These are phyloP conservation scores for Garcia nutans DNA, from an alignment of 345 rosid species.

Conservation along the genomic window DNA sequence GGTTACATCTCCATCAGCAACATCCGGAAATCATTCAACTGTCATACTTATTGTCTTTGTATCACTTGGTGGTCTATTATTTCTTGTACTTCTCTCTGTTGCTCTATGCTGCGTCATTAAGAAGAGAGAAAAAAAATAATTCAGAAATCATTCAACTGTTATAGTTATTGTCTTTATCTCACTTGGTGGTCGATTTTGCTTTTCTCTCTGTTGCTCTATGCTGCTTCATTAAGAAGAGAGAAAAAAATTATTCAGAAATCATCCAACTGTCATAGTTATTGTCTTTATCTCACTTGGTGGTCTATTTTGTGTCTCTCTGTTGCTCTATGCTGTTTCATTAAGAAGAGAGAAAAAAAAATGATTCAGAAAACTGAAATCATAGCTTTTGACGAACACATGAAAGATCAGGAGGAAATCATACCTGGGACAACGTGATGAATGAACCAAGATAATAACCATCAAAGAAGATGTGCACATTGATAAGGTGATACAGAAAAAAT, in stretches of 20 bases:
- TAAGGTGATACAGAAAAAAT: conserved; percentile 37
- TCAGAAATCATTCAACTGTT: too few species aligned
- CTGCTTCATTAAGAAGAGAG: conserved; percentile 52
- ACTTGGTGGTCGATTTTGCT: conserved; percentile 54
- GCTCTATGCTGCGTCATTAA: conserved; percentile 52
- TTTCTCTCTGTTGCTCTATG: conserved; percentile 59
- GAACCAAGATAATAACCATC: conserved; percentile 27
- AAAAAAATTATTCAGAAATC: conserved; percentile 35
- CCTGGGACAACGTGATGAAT: conserved; percentile 50
- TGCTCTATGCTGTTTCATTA: conserved; percentile 51
- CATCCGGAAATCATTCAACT: conserved; percentile 52
- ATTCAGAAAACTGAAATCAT: conserved; percentile 39
- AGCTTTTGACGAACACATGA: conserved; percentile 45
- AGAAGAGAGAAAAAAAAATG: conserved; percentile 45
- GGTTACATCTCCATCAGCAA: conserved; percentile 42
- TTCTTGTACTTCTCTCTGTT: conserved; percentile 60
- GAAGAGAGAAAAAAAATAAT: conserved; percentile 44
- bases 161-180: conserved; percentile 55
- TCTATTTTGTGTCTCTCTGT: conserved; percentile 54
- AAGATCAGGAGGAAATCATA: conserved; percentile 48
- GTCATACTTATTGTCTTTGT: conserved; percentile 51
- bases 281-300: conserved; percentile 62
- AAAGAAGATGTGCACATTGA: conserved; percentile 54
- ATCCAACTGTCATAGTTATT: too few species aligned
- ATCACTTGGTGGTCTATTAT: conserved; percentile 58